phyloP scores from a whole-genome alignment of 441 rosid genomes.

The Bruguiera hainesii region DNA sequence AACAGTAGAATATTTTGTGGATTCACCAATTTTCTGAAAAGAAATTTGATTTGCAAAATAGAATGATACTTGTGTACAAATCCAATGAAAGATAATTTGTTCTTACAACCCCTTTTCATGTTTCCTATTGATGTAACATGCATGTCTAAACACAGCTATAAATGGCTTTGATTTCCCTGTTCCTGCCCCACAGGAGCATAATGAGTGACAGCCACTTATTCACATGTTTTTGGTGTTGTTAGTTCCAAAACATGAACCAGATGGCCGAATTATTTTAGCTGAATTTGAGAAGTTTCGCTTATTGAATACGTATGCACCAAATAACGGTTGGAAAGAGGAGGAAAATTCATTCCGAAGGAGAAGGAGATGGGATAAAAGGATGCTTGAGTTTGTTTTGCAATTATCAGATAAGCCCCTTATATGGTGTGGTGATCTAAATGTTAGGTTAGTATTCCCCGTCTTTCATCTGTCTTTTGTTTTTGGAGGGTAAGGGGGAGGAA shows the following conservation, averaged over 20 bases:
- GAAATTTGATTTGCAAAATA: no score
- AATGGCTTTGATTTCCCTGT: not conserved
- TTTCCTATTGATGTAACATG: not conserved
- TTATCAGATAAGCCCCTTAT: conserved; percentile 82
- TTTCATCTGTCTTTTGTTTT: conserved; percentile 7
- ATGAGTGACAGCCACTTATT: conserved; percentile 12
- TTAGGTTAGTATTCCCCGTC: conserved; percentile 45
- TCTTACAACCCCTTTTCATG: not conserved
- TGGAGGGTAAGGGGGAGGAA: not conserved
- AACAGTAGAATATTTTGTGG: no score
- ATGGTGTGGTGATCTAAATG: conserved; percentile 98
- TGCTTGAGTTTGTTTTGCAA: conserved; percentile 65
- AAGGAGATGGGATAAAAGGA: conserved; percentile 96
- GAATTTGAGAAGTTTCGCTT: conserved; percentile 76
- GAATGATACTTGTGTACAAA: no score
- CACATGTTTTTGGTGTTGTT: conserved; percentile 23
- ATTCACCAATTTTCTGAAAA: no score
- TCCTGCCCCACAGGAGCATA: not conserved
- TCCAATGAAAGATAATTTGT: not conserved
- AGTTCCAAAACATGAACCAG: conserved; percentile 89
- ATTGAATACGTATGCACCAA: conserved; percentile 87
- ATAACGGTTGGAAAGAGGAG: conserved; percentile 99
- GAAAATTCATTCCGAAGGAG: conserved; percentile 88
- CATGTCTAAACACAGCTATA: not conserved
- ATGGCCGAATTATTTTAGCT: conserved; percentile 92